Evolutionary conservation across 2,329 filamentous ascomycete genomes (phyloP).

Genomic region (Fusarium sterilihyphosum): DNA sequence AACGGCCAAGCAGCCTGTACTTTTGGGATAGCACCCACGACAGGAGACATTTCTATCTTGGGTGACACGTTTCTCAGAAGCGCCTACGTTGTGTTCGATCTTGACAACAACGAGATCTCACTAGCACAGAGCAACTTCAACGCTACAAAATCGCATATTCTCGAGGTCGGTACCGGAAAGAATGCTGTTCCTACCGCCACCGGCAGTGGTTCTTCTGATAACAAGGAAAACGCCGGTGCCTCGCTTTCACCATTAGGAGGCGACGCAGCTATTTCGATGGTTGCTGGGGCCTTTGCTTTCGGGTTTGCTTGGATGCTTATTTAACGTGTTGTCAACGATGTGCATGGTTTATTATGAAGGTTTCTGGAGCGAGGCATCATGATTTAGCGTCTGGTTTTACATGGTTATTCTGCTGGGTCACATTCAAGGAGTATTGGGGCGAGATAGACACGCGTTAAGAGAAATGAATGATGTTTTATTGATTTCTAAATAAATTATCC

Average conservation of each 20-base stretch:
- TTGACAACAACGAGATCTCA: slow-evolving; percentile 76
- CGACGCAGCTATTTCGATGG: not conserved
- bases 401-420: too few relatives aligned
- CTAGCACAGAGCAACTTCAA: slow-evolving; percentile 75
- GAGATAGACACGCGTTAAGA: not conserved
- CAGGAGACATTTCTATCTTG: slow-evolving; percentile 66
- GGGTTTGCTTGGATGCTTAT: slow-evolving; percentile 30
- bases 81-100: slow-evolving; percentile 80
- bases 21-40: slow-evolving; percentile 73
- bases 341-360: not conserved
- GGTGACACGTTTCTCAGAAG: slow-evolving; percentile 80
- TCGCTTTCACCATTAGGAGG: slow-evolving; percentile 8
- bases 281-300: slow-evolving; percentile 22
- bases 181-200: slow-evolving; percentile 64
- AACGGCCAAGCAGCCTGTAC: slow-evolving; percentile 68
- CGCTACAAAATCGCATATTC: slow-evolving; percentile 55
- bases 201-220: slow-evolving; percentile 47
- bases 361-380: not conserved
- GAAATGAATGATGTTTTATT: not conserved
- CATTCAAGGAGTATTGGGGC: not conserved
- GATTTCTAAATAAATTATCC: not conserved
- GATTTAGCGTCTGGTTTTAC: not conserved
- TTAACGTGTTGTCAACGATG: slow-evolving; percentile 1
- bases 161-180: slow-evolving; percentile 64
- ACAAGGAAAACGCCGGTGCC: slow-evolving; percentile 11